Conservation (phyloP, 192 early-diverging fungal genomes). For the Mortierella hygrophila region DNA sequence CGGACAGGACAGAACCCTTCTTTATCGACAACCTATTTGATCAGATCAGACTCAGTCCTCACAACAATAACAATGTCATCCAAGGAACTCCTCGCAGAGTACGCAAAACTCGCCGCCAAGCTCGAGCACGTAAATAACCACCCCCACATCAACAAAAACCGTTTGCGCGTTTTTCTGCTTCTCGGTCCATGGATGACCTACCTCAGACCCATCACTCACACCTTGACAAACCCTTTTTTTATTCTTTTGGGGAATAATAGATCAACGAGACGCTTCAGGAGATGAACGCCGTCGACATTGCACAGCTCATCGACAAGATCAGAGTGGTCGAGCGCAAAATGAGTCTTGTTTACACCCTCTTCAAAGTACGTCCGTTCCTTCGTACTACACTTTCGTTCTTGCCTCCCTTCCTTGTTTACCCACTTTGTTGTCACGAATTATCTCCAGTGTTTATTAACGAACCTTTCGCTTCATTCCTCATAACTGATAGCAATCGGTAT, state of each 20-base stretch:
- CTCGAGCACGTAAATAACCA: slow-evolving; percentile 36
- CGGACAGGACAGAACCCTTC: background rate
- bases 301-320: slow-evolving; percentile 55
- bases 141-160: background rate
- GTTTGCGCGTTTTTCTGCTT: background rate
- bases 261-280: slow-evolving; percentile 48
- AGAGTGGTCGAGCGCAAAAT: slow-evolving; percentile 51
- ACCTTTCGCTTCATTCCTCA: background rate
- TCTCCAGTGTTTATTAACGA: background rate
- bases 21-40: background rate
- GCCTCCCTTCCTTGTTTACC: background rate
- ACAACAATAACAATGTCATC: slow-evolving; percentile 35
- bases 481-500: slow-evolving; percentile 41
- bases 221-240: background rate
- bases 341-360: slow-evolving; percentile 50
- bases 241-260: background rate
- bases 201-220: background rate
- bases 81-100: slow-evolving; percentile 47
- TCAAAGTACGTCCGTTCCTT: slow-evolving; percentile 22
- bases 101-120: slow-evolving; percentile 29
- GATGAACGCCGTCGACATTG: slow-evolving; percentile 49
- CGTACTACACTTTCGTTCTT: too few species aligned
- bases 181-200: background rate
- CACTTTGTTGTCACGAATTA: background rate
- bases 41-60: background rate